Evolutionary conservation across 441 rosid genomes (phyloP).

Genomic region (Theobroma grandiflorum): DNA sequence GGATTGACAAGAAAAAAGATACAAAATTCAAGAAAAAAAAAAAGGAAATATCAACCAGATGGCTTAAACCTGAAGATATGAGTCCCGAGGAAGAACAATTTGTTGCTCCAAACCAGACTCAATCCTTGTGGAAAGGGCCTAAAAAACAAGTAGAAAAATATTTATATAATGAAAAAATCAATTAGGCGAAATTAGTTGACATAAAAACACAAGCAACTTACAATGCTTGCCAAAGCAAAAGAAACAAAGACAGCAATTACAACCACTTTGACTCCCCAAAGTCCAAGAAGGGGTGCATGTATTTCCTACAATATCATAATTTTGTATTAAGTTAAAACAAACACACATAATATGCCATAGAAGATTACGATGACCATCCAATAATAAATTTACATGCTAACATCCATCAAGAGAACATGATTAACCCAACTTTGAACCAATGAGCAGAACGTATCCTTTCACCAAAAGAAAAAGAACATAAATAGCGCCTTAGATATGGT

Average conservation of each 20-base stretch:
- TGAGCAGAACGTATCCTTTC: neutral
- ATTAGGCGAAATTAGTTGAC: conserved; percentile 18
- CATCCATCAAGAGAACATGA: neutral
- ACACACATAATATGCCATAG: conserved; percentile 12
- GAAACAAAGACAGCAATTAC: conserved; percentile 84
- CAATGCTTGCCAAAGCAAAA: conserved; percentile 82
- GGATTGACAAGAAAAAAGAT: conserved; percentile 6
- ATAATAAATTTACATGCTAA: conserved; percentile 1
- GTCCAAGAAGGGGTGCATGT: conserved; percentile 84
- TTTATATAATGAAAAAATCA: conserved; percentile 20
- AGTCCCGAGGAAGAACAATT: conserved; percentile 96
- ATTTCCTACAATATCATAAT: conserved; percentile 57
- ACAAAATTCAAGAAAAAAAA: conserved; percentile 17
- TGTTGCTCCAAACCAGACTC: conserved; percentile 98
- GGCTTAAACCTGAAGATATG: conserved; percentile 89
- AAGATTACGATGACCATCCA: neutral
- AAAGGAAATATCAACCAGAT: conserved; percentile 11
- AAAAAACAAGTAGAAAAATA: conserved; percentile 27
- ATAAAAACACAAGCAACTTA: conserved; percentile 53
- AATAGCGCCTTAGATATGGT: neutral
- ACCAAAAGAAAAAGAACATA: neutral
- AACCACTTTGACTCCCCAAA: conserved; percentile 78
- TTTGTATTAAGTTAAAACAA: conserved; percentile 19
- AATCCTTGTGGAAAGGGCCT: conserved; percentile 89
- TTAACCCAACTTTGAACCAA: conserved; percentile 12